Evolutionary conservation across 2,329 filamentous ascomycete genomes (phyloP).

Genomic region (Hypoxylon sp.): DNA sequence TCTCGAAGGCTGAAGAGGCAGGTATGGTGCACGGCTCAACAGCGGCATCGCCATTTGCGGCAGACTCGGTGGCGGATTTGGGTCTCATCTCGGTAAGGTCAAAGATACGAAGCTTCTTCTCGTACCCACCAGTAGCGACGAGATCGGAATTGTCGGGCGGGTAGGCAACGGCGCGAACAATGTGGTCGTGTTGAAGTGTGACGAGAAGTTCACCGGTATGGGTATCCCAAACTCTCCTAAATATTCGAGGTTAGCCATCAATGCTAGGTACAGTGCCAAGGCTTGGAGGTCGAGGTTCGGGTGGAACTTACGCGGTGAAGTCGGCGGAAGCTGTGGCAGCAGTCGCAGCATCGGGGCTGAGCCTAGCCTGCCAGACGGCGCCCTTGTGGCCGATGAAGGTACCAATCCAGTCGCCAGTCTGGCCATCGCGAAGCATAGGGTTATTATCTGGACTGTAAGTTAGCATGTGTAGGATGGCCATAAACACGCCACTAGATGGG

Average conservation of each 20-base stretch:
- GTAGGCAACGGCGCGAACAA: conserved; percentile 93
- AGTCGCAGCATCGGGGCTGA: conserved; percentile 87
- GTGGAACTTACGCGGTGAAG: conserved; percentile 81
- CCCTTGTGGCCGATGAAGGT: conserved; percentile 99
- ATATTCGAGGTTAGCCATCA: conserved; percentile 48
- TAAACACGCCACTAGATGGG: background rate
- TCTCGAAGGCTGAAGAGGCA: conserved; percentile 80
- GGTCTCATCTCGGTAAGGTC: conserved; percentile 75
- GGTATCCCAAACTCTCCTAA: conserved; percentile 95
- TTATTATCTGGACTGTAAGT: conserved; percentile 78
- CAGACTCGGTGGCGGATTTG: conserved; percentile 51
- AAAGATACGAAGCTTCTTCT: conserved; percentile 96
- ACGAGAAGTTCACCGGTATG: conserved; percentile 90
- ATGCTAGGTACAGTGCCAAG: conserved; percentile 2
- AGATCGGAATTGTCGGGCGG: conserved; percentile 84
- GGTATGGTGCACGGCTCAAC: conserved; percentile 61
- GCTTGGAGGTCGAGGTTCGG: conserved; percentile 5
- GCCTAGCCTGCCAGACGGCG: conserved; percentile 93
- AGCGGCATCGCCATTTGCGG: conserved; percentile 47
- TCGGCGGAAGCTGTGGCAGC: conserved; percentile 96
- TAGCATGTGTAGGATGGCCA: conserved; percentile 4
- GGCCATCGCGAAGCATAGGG: conserved; percentile 95
- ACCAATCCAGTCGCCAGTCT: conserved; percentile 97
- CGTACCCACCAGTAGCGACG: conserved; percentile 91
- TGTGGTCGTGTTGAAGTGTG: conserved; percentile 91